These are phyloP conservation scores for Trichoderma sp. DNA, from an alignment of 2,329 filamentous ascomycete genomes.

Conservation along the genomic window DNA sequence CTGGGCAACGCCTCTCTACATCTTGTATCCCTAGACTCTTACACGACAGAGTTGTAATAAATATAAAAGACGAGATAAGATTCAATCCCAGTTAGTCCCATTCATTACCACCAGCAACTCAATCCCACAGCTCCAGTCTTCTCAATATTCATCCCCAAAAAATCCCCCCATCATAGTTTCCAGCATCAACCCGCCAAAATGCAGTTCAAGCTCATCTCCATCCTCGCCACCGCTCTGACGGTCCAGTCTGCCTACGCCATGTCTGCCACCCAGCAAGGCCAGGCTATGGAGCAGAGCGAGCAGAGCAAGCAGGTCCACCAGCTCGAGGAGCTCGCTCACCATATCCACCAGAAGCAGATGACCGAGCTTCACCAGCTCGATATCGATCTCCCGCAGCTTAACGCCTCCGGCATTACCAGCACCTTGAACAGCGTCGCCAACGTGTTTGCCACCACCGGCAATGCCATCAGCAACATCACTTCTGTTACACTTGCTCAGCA, in stretches of 20 bases:
- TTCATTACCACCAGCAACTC: neutral
- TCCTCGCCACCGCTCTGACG: conserved; percentile 22
- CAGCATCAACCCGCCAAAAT: conserved; percentile 6
- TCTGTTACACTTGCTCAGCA: neutral
- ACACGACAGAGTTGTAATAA: neutral
- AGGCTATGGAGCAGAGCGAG: neutral
- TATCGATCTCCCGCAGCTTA: neutral
- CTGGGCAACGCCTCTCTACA: neutral
- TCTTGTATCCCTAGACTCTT: neutral
- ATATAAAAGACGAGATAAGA: conserved; percentile 9
- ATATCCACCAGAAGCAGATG: neutral
- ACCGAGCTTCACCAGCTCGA: neutral
- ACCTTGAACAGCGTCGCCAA: conserved; percentile 20
- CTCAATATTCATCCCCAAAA: neutral
- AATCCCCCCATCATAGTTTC: neutral
- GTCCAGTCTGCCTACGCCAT: conserved; percentile 19
- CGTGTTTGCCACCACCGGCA: conserved; percentile 19
- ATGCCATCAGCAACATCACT: conserved; percentile 8
- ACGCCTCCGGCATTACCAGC: neutral
- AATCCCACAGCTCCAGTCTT: neutral
- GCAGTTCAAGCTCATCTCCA: conserved; percentile 24
- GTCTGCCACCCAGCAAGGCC: conserved; percentile 2
- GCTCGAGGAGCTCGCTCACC: neutral
- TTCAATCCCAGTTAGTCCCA: neutral
- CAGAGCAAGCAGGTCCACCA: neutral